phyloP scores from a whole-genome alignment of 768 basidiomycete species.

The Psilocybe azurescens region DNA sequence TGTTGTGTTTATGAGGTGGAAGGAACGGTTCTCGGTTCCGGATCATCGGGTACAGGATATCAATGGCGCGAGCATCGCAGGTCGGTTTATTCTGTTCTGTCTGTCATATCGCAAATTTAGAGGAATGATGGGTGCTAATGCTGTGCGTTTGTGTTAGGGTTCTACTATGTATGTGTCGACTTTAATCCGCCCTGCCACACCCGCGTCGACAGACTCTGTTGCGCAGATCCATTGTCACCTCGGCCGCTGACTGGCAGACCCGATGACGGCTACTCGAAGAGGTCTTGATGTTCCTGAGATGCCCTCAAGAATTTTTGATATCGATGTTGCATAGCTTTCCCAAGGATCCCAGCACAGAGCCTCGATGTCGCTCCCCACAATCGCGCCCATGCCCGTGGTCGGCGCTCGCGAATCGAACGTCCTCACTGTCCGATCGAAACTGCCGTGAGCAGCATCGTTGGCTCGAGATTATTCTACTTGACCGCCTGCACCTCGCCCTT shows the following conservation, averaged over 20 bases:
- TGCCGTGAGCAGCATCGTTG: constrained; percentile 89
- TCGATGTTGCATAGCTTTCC: constrained; percentile 65
- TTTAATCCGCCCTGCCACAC: constrained; percentile 72
- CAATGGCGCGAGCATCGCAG: constrained; percentile 93
- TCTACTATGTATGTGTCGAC: constrained; percentile 96
- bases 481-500: constrained; percentile 97
- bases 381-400: constrained; percentile 80
- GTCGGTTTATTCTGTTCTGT: constrained; percentile 45
- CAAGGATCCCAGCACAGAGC: constrained; percentile 96
- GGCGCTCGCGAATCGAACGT: constrained; percentile 92
- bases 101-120: too few relatives aligned
- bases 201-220: constrained; percentile 33
- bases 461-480: constrained; percentile 91
- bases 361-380: constrained; percentile 92
- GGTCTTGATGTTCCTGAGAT: constrained; percentile 28
- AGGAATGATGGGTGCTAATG: constrained; percentile 15
- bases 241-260: constrained; percentile 53
- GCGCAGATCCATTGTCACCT: constrained; percentile 50
- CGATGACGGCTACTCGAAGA: constrained; percentile 49
- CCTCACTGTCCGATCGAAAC: constrained; percentile 92
- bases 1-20: constrained; percentile 95
- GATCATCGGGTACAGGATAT: constrained; percentile 94
- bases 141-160: constrained; percentile 54
- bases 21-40: constrained; percentile 96
- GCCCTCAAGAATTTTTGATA: constrained; percentile 38